Base-by-base conservation (phyloP, 805 yeast species). In the Suhomyces sp. region DNA sequence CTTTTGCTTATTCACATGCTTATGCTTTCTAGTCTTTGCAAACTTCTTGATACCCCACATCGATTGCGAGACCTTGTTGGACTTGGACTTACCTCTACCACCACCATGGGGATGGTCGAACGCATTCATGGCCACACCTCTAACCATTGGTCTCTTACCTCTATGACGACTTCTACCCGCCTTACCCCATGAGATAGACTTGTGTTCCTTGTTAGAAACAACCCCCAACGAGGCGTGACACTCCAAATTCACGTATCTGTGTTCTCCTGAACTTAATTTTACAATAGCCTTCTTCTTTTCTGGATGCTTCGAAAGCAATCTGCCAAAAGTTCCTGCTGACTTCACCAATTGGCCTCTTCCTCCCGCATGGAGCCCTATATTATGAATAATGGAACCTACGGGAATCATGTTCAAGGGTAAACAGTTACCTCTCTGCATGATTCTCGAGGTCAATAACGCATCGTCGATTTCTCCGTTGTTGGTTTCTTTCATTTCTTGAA, bases 101-200 rank as follows among this genome's bases (percentile, higher is more conserved):
- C 98, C 98, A 74, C 98, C 98, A 56, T 88, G 90, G 47, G 98
- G 98, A 71, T 93, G 98, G 65, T 93, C 97, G 58, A 81, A 79
- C 46, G 93, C 93, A 68, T 93, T 93, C 96, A 87, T 88, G 32
- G 98, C 98, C 51, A 88, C 86, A 77, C 98, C 98, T 72, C 98
- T 83, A 25, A 90, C 97, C 33, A 82, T 79, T 23, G 98, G 98
- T 64, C 98, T 81, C 54, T 83, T 81, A 45, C 98, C 98, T 57
- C 84, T 70, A 73, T 88, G 83, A 60, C 98, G 82, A 35, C 83
- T 73, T 64, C 97, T 79, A 54, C 98, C 98, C 16, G 98, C 98
- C 63, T 93, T 93, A 74, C 98, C 98, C 68, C 88, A 77, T 40
- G 85, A 76, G 44, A 79, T 76, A 49, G 87, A 86, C 65, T 85